Percentiles rank a stretch among this genome's conserved stretches.
Conservation (phyloP, 805 yeast species). For the Ogataea methylovora region DNA sequence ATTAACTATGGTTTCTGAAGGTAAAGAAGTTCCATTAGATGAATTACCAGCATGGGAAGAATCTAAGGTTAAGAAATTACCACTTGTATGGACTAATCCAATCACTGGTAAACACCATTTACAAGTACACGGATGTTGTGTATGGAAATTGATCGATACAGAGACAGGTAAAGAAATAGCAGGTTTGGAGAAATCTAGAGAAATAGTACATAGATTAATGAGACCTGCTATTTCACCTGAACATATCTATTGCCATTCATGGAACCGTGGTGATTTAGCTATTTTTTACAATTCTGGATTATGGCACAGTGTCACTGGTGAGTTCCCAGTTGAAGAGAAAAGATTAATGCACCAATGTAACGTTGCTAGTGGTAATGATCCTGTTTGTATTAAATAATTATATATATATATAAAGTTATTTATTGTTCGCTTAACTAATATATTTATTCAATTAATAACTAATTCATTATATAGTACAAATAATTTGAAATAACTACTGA, state of each 20-base stretch:
- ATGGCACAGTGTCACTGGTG: slow-evolving; percentile 90
- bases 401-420: neutral
- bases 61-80: slow-evolving; percentile 65
- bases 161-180: slow-evolving; percentile 52
- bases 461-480: neutral
- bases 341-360: slow-evolving; percentile 93
- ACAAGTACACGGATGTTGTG: slow-evolving; percentile 87
- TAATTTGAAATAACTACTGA: slow-evolving; percentile 4
- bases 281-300: slow-evolving; percentile 86
- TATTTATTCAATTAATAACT: neutral
- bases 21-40: slow-evolving; percentile 58
- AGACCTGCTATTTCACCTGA: slow-evolving; percentile 78
- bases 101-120: slow-evolving; percentile 75
- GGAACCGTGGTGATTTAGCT: slow-evolving; percentile 81
- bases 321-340: slow-evolving; percentile 67
- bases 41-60: slow-evolving; percentile 81
- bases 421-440: neutral
- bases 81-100: slow-evolving; percentile 91
- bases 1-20: slow-evolving; percentile 76
- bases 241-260: slow-evolving; percentile 70
- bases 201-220: slow-evolving; percentile 66
- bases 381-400: slow-evolving; percentile 23
- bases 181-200: slow-evolving; percentile 66
- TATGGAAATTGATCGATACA: slow-evolving; percentile 49
- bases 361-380: slow-evolving; percentile 76